Conservation (phyloP, 2,329 filamentous ascomycete species). For the Colletotrichum truncatum region DNA sequence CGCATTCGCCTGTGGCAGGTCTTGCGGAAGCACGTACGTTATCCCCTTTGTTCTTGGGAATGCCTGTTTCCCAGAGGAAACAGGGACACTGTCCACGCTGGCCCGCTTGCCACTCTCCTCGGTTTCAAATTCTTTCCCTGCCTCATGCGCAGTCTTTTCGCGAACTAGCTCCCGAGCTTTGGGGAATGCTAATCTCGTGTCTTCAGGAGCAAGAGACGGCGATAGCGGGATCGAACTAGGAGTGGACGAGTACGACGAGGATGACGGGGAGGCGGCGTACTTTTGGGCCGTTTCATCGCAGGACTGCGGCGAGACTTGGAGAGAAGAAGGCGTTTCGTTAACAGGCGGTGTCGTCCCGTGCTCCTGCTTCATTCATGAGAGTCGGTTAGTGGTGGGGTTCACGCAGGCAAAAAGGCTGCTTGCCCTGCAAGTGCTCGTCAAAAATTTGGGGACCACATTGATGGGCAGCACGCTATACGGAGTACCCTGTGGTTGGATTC, state of each 20-base stretch:
- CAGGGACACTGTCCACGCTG: not conserved
- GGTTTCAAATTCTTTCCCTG: not conserved
- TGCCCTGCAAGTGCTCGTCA: conserved; percentile 3
- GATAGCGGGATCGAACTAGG: not conserved
- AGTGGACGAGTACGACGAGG: not conserved
- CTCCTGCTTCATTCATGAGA: conserved; percentile 24
- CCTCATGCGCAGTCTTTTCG: conserved; percentile 10
- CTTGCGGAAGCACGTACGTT: not conserved
- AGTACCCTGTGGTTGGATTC: not conserved
- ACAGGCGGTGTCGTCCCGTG: conserved; percentile 13
- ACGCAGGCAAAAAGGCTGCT: conserved; percentile 1
- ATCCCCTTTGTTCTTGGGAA: not conserved
- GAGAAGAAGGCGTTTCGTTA: not conserved
- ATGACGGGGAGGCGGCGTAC: not conserved
- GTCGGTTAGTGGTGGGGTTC: conserved; percentile 29
- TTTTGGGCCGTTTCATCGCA: conserved; percentile 25
- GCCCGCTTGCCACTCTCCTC: not conserved
- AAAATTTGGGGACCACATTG: conserved; percentile 10
- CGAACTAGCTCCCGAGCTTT: conserved; percentile 2
- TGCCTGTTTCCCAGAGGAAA: not conserved
- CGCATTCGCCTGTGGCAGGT: not conserved
- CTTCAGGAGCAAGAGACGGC: not conserved
- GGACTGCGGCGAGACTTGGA: not conserved
- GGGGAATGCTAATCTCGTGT: not conserved
- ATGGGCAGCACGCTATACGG: not conserved